Evolutionary conservation across 2,329 filamentous ascomycete species (phyloP).

Genomic region (Pseudohalonectria lignicola): DNA sequence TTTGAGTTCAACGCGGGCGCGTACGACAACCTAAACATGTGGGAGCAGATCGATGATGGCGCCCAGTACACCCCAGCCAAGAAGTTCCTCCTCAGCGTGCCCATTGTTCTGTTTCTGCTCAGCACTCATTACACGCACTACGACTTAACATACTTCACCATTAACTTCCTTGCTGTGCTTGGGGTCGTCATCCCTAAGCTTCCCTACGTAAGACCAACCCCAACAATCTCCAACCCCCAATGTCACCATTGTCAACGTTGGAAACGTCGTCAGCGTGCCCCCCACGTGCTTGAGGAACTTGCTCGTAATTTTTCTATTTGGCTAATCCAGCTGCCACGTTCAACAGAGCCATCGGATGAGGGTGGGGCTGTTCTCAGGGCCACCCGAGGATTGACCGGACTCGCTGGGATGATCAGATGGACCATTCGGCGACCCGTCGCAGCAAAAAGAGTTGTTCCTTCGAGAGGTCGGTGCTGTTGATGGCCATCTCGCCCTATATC

Average conservation of each 20-base stretch:
- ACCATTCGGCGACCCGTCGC: too few relatives aligned
- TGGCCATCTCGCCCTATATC: too few relatives aligned
- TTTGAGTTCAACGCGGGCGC: slow-evolving; percentile 98
- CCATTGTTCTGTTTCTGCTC: slow-evolving; percentile 85
- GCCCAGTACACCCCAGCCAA: slow-evolving; percentile 98
- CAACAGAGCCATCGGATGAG: slow-evolving; percentile 65
- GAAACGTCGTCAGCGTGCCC: slow-evolving; percentile 16
- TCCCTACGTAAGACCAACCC: slow-evolving; percentile 64
- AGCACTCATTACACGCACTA: slow-evolving; percentile 99
- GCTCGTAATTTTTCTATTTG: slow-evolving; percentile 1
- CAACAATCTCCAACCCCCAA: too few relatives aligned
- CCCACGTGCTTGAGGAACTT: background rate
- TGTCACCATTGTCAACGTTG: too few relatives aligned
- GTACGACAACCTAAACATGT: slow-evolving; percentile 99
- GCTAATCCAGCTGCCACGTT: slow-evolving; percentile 13
- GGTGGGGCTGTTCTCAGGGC: slow-evolving; percentile 61
- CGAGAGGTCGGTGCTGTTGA: too few relatives aligned
- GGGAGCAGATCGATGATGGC: slow-evolving; percentile 99
- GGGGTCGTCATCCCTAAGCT: slow-evolving; percentile 93
- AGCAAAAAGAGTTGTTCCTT: too few relatives aligned
- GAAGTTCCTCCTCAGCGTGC: slow-evolving; percentile 92
- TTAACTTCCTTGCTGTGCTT: slow-evolving; percentile 90
- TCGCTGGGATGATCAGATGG: too few relatives aligned
- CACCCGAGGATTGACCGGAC: slow-evolving; percentile 53
- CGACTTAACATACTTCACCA: slow-evolving; percentile 90